phyloP scores from a whole-genome alignment of 2,329 filamentous ascomycete genomes.

The Talaromyces sp. region DNA sequence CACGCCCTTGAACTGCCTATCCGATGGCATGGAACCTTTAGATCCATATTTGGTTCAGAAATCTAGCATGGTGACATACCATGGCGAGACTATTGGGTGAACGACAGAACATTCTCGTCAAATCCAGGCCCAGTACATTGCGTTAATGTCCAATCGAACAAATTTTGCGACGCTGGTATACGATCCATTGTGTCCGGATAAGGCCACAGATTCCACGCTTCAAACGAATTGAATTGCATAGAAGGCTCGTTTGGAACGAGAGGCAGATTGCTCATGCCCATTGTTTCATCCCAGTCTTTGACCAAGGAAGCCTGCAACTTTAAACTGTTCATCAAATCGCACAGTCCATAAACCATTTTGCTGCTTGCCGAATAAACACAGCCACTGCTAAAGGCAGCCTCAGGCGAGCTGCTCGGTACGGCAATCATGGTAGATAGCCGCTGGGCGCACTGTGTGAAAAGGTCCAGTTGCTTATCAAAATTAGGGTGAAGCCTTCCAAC shows the following conservation, averaged over 20 bases:
- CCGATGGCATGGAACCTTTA: too few species aligned
- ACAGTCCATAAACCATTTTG: slow-evolving; percentile 8
- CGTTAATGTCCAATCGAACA: neutral
- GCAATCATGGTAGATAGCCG: slow-evolving; percentile 1
- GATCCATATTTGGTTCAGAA: too few species aligned
- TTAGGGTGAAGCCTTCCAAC: slow-evolving; percentile 6
- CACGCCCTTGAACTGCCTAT: too few species aligned
- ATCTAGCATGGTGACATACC: too few species aligned
- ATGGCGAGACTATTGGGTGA: too few species aligned
- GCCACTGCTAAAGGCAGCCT: slow-evolving; percentile 16
- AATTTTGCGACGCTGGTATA: neutral
- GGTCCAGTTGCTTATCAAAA: slow-evolving; percentile 8
- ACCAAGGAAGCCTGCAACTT: neutral
- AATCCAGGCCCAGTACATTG: too few species aligned
- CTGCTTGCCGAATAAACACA: slow-evolving; percentile 17
- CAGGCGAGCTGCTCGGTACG: neutral
- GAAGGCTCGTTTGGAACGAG: neutral
- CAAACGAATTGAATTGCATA: neutral
- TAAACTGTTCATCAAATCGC: slow-evolving; percentile 2
- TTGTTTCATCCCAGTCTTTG: neutral
- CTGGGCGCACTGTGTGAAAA: slow-evolving; percentile 8
- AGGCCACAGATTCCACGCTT: slow-evolving; percentile 3
- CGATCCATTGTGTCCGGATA: neutral
- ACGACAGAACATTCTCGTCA: too few species aligned
- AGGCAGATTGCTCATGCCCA: neutral